Evolutionary conservation across 1,139 yeast genomes (phyloP).

Genomic region (Zhuliangozyma blackwelliae): DNA sequence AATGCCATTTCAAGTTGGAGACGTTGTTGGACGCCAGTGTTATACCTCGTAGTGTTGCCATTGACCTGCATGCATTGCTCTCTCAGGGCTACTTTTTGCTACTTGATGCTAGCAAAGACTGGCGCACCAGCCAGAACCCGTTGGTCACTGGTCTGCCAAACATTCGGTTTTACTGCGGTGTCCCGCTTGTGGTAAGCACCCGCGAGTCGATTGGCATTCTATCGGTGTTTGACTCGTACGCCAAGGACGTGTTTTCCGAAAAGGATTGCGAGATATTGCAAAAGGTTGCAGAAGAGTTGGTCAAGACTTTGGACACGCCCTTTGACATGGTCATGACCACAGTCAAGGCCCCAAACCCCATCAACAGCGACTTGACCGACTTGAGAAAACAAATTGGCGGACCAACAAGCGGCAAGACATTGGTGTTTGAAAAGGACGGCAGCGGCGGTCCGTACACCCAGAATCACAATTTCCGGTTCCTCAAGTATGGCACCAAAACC

Average conservation of each 20-base stretch:
- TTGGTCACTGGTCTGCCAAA: slow-evolving; percentile 58
- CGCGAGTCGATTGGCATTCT: slow-evolving; percentile 52
- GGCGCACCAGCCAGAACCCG: slow-evolving; percentile 62
- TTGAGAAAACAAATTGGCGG: slow-evolving; percentile 43
- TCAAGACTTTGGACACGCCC: slow-evolving; percentile 39
- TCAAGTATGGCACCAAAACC: slow-evolving; percentile 15
- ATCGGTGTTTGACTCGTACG: slow-evolving; percentile 53
- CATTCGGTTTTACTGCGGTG: slow-evolving; percentile 60
- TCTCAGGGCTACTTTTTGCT: slow-evolving; percentile 52
- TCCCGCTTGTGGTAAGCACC: slow-evolving; percentile 41
- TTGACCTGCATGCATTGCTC: slow-evolving; percentile 65
- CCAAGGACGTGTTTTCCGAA: slow-evolving; percentile 35
- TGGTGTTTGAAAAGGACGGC: slow-evolving; percentile 56
- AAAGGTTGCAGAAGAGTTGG: slow-evolving; percentile 37
- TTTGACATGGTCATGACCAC: slow-evolving; percentile 12
- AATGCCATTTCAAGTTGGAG: slow-evolving; percentile 48
- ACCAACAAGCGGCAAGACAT: slow-evolving; percentile 41
- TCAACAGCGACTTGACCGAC: slow-evolving; percentile 20
- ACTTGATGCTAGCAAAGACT: slow-evolving; percentile 58
- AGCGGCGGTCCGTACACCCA: slow-evolving; percentile 56
- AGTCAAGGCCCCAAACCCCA: slow-evolving; percentile 1
- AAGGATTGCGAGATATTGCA: slow-evolving; percentile 32
- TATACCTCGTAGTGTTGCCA: slow-evolving; percentile 51
- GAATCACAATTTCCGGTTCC: slow-evolving; percentile 40
- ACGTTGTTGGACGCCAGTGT: slow-evolving; percentile 43